These are phyloP conservation scores for Mycena kentingensis DNA, from an alignment of 768 basidiomycete genomes.

Conservation along the genomic window DNA sequence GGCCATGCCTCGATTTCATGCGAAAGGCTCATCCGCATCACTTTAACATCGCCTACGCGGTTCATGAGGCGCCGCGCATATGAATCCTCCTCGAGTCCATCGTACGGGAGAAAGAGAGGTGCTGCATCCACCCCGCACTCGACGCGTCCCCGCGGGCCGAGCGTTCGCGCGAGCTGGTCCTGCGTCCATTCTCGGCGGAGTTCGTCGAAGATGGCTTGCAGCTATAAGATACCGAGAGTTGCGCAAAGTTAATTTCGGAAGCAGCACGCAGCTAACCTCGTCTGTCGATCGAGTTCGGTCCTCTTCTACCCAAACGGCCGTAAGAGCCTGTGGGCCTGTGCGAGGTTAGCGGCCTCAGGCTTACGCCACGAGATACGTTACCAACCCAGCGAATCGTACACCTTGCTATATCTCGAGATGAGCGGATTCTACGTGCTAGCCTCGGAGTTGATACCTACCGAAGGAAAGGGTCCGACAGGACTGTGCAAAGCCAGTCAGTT, in stretches of 20 bases:
- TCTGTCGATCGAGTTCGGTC: conserved; percentile 6
- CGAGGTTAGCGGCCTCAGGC: conserved; percentile 16
- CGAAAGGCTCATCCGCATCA: conserved; percentile 40
- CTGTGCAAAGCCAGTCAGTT: no score
- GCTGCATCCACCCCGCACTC: conserved; percentile 51
- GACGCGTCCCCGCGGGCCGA: conserved; percentile 49
- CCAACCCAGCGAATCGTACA: conserved; percentile 21
- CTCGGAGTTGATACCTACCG: conserved; percentile 45
- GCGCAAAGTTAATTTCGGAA: neutral
- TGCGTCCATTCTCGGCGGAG: conserved; percentile 41
- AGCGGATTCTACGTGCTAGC: conserved; percentile 12
- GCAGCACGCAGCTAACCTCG: conserved; percentile 7
- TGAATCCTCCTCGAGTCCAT: conserved; percentile 29
- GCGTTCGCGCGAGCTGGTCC: conserved; percentile 38
- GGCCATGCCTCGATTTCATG: conserved; percentile 46
- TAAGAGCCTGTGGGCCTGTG: conserved; percentile 15
- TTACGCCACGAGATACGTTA: neutral
- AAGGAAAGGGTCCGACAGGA: conserved; percentile 72
- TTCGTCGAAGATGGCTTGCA: conserved; percentile 45
- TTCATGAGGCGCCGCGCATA: conserved; percentile 32
- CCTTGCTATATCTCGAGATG: conserved; percentile 14
- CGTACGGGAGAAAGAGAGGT: conserved; percentile 44
- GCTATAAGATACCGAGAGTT: conserved; percentile 32
- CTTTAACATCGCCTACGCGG: conserved; percentile 38
- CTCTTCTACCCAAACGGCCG: conserved; percentile 19